Conservation (phyloP, 2,329 filamentous ascomycete genomes). For the Aspergillus hortae region DNA sequence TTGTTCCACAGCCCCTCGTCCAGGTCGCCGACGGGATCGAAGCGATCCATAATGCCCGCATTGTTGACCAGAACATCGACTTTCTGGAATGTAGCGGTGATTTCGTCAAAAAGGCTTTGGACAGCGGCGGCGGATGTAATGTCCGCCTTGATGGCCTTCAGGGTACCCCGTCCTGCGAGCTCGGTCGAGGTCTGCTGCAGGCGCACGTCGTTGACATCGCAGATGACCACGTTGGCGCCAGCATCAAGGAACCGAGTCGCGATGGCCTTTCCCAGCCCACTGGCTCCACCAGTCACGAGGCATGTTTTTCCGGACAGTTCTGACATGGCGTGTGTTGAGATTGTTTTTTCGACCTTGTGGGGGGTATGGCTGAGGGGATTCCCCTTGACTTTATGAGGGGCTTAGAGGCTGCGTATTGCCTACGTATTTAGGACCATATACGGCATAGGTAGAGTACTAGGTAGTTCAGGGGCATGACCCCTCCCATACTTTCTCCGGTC, state of each 20-base stretch:
- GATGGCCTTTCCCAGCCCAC: conserved; percentile 38
- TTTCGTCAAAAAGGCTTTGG: conserved; percentile 35
- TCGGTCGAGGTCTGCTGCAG: conserved; percentile 20
- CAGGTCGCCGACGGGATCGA: conserved; percentile 51
- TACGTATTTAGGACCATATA: too few species aligned
- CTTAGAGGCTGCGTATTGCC: too few species aligned
- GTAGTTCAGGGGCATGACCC: too few species aligned
- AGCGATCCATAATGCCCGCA: conserved; percentile 56
- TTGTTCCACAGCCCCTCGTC: conserved; percentile 50
- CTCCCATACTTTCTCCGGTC: too few species aligned
- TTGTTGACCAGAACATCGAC: conserved; percentile 59
- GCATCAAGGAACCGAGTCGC: conserved; percentile 30
- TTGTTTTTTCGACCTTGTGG: background rate
- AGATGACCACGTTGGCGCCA: conserved; percentile 38
- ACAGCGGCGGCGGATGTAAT: conserved; percentile 36
- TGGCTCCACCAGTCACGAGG: conserved; percentile 35
- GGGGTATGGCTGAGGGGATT: background rate
- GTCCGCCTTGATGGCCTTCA: conserved; percentile 33
- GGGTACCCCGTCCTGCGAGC: conserved; percentile 16
- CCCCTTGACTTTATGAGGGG: too few species aligned
- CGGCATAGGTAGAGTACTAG: too few species aligned
- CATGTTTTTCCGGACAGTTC: conserved; percentile 20
- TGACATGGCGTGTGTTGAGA: background rate
- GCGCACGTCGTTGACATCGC: conserved; percentile 33
- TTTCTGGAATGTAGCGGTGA: conserved; percentile 36